These are phyloP conservation scores for Phytopythium ostracodes DNA, from an alignment of 352 stramenopile genomes.

Conservation along the genomic window DNA sequence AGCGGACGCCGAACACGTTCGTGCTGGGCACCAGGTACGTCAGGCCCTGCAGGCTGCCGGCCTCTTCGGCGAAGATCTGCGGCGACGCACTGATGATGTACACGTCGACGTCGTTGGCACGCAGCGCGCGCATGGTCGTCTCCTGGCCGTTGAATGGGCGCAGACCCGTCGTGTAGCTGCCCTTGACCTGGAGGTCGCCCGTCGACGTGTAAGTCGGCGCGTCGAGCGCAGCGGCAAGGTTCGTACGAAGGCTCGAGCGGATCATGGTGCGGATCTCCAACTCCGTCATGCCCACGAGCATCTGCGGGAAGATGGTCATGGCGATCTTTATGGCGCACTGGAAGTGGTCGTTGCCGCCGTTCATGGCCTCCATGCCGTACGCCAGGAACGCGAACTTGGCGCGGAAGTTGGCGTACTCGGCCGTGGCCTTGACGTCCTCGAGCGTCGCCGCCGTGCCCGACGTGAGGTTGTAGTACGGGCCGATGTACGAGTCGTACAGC, in stretches of 20 bases:
- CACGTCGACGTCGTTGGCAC: slow-evolving; percentile 33
- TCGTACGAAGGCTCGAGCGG: slow-evolving; percentile 39
- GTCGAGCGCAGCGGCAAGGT: slow-evolving; percentile 39
- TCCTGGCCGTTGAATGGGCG: slow-evolving; percentile 62
- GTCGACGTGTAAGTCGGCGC: slow-evolving; percentile 33
- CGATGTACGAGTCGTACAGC: slow-evolving; percentile 55
- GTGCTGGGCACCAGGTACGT: slow-evolving; percentile 44
- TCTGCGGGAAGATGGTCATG: slow-evolving; percentile 54
- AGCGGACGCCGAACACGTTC: slow-evolving; percentile 60
- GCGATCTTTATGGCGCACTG: slow-evolving; percentile 36
- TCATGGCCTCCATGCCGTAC: slow-evolving; percentile 41
- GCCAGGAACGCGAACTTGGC: slow-evolving; percentile 49
- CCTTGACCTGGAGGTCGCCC: slow-evolving; percentile 31
- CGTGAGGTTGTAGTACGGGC: slow-evolving; percentile 36
- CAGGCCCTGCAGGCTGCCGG: slow-evolving; percentile 33
- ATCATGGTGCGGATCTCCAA: slow-evolving; percentile 48
- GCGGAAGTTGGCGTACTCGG: slow-evolving; percentile 52
- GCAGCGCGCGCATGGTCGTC: slow-evolving; percentile 48
- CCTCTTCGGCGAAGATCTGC: slow-evolving; percentile 49
- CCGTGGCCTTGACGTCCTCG: slow-evolving; percentile 33
- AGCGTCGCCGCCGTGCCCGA: slow-evolving; percentile 16
- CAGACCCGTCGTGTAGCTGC: slow-evolving; percentile 44
- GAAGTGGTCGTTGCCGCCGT: slow-evolving; percentile 32
- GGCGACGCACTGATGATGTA: slow-evolving; percentile 65
- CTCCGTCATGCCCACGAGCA: slow-evolving; percentile 52